These are phyloP conservation scores for Castanospermum australe DNA, from an alignment of 306 rosid species.

Conservation along the genomic window DNA sequence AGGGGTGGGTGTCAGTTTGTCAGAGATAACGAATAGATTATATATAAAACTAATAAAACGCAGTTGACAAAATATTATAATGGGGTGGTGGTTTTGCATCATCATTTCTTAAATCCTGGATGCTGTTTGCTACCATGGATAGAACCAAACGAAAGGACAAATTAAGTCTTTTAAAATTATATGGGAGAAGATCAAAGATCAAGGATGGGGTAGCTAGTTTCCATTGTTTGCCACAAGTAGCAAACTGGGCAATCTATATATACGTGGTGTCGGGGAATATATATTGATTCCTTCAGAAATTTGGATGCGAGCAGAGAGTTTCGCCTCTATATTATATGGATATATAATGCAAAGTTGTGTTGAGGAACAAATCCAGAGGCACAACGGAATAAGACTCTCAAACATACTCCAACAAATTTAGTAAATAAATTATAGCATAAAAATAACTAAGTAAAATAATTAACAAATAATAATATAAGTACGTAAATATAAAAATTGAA, in stretches of 20 bases:
- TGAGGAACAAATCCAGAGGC: no score
- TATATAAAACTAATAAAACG: constrained; percentile 14
- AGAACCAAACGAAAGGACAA: constrained; percentile 31
- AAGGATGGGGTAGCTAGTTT: constrained; percentile 8
- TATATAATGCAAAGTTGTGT: background rate
- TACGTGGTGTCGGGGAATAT: background rate
- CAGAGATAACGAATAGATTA: background rate
- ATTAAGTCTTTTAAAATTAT: background rate
- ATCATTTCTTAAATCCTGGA: constrained; percentile 10
- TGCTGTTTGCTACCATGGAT: constrained; percentile 36
- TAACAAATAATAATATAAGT: no score
- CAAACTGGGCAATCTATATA: background rate
- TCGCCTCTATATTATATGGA: background rate
- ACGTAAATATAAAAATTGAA: no score
- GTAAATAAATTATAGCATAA: no score
- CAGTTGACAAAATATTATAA: constrained; percentile 36
- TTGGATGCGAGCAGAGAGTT: background rate
- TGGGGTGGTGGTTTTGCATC: background rate
- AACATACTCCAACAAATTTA: no score
- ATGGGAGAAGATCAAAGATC: background rate
- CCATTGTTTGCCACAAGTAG: background rate
- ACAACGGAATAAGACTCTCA: no score
- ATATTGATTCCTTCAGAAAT: background rate
- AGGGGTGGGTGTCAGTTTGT: no score
- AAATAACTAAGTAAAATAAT: no score